phyloP scores from a whole-genome alignment of 208 protist species.

The Acanthamoeba rhysodes region DNA sequence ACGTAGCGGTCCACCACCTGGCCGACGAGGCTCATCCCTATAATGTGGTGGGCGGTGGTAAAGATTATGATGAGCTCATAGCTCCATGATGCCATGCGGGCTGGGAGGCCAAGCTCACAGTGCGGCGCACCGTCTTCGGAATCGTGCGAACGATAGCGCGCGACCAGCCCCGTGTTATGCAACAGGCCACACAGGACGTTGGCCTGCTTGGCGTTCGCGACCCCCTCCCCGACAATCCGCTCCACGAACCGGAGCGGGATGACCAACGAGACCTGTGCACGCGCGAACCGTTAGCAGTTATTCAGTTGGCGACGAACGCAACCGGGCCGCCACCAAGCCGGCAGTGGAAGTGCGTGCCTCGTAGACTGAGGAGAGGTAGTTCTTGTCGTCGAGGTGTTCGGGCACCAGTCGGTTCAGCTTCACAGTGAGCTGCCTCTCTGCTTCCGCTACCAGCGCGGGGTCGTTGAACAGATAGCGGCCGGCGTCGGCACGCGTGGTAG shows the following conservation, averaged over 20 bases:
- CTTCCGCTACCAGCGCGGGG: neutral
- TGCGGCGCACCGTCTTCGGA: neutral
- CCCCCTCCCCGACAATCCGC: neutral
- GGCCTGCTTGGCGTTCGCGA: neutral
- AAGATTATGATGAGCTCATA: too few relatives aligned
- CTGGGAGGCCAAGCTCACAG: neutral
- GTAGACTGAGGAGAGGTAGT: neutral
- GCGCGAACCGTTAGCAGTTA: too few relatives aligned
- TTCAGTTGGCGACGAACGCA: too few relatives aligned
- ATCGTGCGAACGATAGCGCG: neutral
- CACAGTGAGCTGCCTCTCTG: slow-evolving; percentile 12
- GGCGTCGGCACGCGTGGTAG: too few relatives aligned
- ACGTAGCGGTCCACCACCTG: neutral
- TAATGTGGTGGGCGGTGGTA: too few relatives aligned
- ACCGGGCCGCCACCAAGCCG: too few relatives aligned
- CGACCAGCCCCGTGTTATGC: neutral
- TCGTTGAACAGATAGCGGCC: neutral
- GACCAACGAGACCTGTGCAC: slow-evolving; percentile 3
- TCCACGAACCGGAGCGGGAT: neutral
- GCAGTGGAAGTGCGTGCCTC: neutral
- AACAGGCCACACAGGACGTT: neutral
- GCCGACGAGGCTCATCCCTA: slow-evolving; percentile 38
- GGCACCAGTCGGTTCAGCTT: slow-evolving; percentile 13
- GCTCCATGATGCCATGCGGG: too few relatives aligned
- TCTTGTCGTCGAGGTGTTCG: slow-evolving; percentile 42